Evolutionary conservation across 495 filamentous ascomycete genomes (phyloP), one percentile per base, ranked within the genome.

Genomic region (Cercophora scortea): DNA sequence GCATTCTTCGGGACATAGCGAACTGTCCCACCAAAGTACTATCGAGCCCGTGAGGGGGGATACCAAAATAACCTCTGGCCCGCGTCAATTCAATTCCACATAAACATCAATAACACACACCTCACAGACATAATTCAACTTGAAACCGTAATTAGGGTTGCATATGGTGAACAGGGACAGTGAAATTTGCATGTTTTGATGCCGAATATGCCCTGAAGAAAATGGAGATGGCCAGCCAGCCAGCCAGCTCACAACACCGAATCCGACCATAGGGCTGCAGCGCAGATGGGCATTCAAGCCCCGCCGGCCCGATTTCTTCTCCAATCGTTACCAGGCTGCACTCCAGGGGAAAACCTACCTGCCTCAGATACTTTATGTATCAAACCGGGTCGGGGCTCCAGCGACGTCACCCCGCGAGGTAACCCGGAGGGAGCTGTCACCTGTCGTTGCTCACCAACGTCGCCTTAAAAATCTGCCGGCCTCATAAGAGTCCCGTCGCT

Each of bases 261-360:
- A n/a, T n/a, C n/a, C n/a, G n/a, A 39, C 48, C 54, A 50, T 61
- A 61, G 61, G 59, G 61, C 61, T 61, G 61, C 50, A 36, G 46
- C 54, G 56, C 12, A 38, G 33, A 54, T 13, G 34, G 47, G 47
- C 18, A 32, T 63, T 61, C 25, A 61, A 64, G 47, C 61, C 59
- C 54, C 50, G 49, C 59, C 49, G 32, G 56, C 52, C 59, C 54
- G 57, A 62, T 56, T 60, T 54, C 57, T 43, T 15, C 40, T 36
- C 40, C 12, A 25, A 25, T 25, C 25, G 25, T 25, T 25, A 25
- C 25, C 25, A 25, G 25, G 25, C 25, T 25, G 25, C 25, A 2
- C 25, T 25, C 25, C 25, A 5, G 25, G 25, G 25, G 25, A 25
- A 25, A 25, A 5, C 25, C 5, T 5, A 25, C 25, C 25, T 25